These are phyloP conservation scores for Papiliotrema fonsecae DNA, from an alignment of 1,284 basidiomycete species.

Conservation along the genomic window DNA sequence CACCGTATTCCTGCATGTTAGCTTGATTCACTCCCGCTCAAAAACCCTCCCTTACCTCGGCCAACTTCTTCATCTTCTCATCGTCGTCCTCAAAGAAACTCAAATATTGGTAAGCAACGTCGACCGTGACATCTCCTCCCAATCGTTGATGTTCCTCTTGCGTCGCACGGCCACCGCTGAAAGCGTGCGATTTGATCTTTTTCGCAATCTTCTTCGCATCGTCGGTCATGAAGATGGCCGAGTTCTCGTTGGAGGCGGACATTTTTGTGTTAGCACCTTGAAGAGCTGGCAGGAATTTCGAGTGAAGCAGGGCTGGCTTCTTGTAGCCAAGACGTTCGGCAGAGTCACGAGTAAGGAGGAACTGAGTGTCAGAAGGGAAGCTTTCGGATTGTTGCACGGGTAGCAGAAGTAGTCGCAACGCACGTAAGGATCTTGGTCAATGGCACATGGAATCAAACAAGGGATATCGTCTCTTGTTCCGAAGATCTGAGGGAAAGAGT, in stretches of 20 bases:
- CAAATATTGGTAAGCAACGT: slow-evolving; percentile 93
- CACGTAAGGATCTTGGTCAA: slow-evolving; percentile 71
- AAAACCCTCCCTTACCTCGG: slow-evolving; percentile 21
- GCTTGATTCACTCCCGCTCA: neutral
- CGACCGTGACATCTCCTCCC: slow-evolving; percentile 92
- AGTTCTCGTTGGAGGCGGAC: slow-evolving; percentile 89
- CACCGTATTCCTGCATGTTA: slow-evolving; percentile 73
- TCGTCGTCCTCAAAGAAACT: slow-evolving; percentile 98
- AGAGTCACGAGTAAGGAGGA: slow-evolving; percentile 93
- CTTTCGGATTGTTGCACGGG: neutral
- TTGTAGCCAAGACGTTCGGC: slow-evolving; percentile 91
- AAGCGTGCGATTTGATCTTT: slow-evolving; percentile 91
- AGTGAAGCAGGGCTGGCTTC: slow-evolving; percentile 87
- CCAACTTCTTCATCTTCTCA: slow-evolving; percentile 71
- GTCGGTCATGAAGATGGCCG: slow-evolving; percentile 94
- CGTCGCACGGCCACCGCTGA: slow-evolving; percentile 83
- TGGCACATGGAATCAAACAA: slow-evolving; percentile 94
- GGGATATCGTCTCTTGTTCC: slow-evolving; percentile 79
- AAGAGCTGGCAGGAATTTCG: slow-evolving; percentile 97
- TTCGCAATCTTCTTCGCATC: slow-evolving; percentile 92
- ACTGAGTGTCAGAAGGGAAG: slow-evolving; percentile 53
- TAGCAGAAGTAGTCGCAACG: too few species aligned
- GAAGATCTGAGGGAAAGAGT: slow-evolving; percentile 98
- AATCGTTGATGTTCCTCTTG: slow-evolving; percentile 85
- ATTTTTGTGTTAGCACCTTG: slow-evolving; percentile 99